A percentile compares a stretch with the other conserved stretches of the same genome.
Conservation (phyloP, 78 protist genomes). For the Cavenderia fasciculata region DNA sequence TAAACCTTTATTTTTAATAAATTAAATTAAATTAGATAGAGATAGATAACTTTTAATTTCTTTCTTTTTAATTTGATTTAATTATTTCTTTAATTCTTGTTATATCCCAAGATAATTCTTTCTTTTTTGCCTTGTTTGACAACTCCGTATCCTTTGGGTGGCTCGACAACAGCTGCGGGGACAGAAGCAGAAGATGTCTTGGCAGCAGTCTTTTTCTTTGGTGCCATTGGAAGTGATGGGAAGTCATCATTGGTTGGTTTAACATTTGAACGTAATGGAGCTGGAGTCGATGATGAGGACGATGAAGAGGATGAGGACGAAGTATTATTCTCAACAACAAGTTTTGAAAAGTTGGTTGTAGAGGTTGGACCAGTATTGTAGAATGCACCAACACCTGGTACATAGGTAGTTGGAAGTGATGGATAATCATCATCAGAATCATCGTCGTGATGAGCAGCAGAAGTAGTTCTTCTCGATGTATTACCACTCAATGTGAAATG, state of each 20-base stretch:
- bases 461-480: too few species aligned
- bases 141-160: too few species aligned
- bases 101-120: neutral
- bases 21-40: neutral
- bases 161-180: too few species aligned
- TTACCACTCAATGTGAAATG: too few species aligned
- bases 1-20: neutral
- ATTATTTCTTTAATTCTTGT: neutral
- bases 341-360: slow-evolving; percentile 20
- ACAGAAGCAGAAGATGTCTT: too few species aligned
- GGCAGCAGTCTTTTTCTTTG: neutral
- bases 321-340: slow-evolving; percentile 2
- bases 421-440: slow-evolving; percentile 38
- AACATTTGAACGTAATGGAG: neutral
- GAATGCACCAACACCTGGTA: slow-evolving; percentile 16
- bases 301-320: neutral
- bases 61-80: neutral
- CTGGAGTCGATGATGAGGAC: neutral
- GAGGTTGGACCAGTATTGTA: neutral
- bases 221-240: slow-evolving; percentile 59
- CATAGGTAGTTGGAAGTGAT: neutral
- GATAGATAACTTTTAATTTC: neutral
- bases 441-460: neutral
- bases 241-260: slow-evolving; percentile 37
- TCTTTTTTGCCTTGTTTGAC: neutral